phyloP scores from a whole-genome alignment of 345 rosid species.

The Linum tenue region DNA sequence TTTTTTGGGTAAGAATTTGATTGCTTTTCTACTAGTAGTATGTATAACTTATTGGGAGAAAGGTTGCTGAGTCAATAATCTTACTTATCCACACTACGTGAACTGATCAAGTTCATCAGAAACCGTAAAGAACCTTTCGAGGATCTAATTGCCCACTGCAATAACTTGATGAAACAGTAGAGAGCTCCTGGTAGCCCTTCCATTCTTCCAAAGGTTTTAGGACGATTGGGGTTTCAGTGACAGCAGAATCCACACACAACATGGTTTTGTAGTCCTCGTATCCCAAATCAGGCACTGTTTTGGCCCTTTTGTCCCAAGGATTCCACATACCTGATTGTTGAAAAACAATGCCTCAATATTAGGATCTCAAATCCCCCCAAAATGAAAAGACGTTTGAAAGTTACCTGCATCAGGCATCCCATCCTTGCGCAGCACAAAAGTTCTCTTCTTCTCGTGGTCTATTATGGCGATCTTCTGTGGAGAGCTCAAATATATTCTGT shows the following conservation, averaged over 20 bases:
- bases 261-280: constrained; percentile 79
- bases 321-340: constrained; percentile 69
- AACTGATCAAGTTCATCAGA: constrained; percentile 20
- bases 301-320: constrained; percentile 90
- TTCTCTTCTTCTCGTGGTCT: constrained; percentile 93
- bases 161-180: constrained; percentile 88
- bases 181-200: constrained; percentile 81
- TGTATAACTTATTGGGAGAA: no score
- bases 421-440: constrained; percentile 71
- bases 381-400: constrained; percentile 5
- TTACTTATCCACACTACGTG: neutral
- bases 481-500: constrained; percentile 82
- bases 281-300: constrained; percentile 68
- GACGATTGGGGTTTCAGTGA: constrained; percentile 50
- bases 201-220: constrained; percentile 85
- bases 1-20: no score
- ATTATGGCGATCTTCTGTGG: constrained; percentile 87
- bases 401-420: constrained; percentile 87
- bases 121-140: constrained; percentile 61
- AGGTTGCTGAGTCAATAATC: neutral
- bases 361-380: neutral
- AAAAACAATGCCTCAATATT: neutral
- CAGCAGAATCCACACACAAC: constrained; percentile 81
- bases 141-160: constrained; percentile 97
- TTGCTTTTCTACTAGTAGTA: neutral